A percentile compares a stretch with the other conserved stretches of the same genome.
Evolutionary conservation across 2,329 filamentous ascomycete species (phyloP).

Genomic region (Talaromyces sp.): DNA sequence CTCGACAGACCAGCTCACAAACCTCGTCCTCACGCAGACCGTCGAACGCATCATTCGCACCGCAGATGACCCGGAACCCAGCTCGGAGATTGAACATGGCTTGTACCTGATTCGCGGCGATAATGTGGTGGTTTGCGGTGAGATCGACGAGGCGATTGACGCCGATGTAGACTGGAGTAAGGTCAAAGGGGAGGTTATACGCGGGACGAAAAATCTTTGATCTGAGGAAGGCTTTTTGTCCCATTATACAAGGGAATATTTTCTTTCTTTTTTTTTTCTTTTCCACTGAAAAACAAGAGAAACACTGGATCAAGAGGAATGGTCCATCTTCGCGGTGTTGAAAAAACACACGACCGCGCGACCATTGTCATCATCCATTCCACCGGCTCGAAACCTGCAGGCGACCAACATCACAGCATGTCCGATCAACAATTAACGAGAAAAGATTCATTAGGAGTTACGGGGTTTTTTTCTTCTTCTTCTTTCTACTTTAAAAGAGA

Average conservation of each 20-base stretch:
- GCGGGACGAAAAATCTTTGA: conserved; percentile 73
- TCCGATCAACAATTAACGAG: neutral
- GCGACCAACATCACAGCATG: neutral
- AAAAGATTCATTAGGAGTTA: neutral
- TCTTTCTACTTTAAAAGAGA: neutral
- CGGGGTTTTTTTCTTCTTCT: too few relatives aligned
- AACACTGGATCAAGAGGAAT: neutral
- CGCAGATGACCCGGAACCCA: conserved; percentile 75
- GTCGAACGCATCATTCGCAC: conserved; percentile 87
- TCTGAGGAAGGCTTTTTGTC: neutral
- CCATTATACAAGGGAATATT: too few relatives aligned
- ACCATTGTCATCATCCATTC: neutral
- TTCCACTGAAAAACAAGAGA: neutral
- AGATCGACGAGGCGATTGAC: conserved; percentile 87
- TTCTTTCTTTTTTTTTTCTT: neutral
- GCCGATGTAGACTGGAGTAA: conserved; percentile 87
- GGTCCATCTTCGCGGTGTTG: neutral
- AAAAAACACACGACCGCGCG: neutral
- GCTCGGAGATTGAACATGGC: conserved; percentile 74
- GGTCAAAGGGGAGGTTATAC: conserved; percentile 79
- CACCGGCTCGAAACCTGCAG: neutral
- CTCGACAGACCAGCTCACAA: conserved; percentile 86
- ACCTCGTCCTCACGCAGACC: conserved; percentile 79
- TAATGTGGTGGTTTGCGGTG: conserved; percentile 84
- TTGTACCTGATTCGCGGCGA: conserved; percentile 91